Evolutionary conservation across 345 rosid genomes (phyloP).

Genomic region (Barbarea vulgaris): DNA sequence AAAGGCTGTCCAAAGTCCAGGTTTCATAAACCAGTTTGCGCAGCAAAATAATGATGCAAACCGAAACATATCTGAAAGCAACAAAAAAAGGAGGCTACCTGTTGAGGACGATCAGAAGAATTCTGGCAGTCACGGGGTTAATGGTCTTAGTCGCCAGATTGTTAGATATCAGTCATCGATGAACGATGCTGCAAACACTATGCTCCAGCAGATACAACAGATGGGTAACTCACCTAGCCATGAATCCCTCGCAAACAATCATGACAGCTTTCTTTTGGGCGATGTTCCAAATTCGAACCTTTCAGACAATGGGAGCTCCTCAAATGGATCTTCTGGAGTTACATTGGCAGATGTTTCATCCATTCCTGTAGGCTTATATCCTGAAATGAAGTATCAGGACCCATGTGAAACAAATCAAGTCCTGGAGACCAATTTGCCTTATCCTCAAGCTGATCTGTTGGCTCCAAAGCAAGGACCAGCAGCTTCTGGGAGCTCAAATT

Average conservation of each 20-base stretch:
- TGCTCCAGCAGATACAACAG: slow-evolving; percentile 69
- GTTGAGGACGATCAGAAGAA: slow-evolving; percentile 61
- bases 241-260: slow-evolving; percentile 45
- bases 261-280: slow-evolving; percentile 45
- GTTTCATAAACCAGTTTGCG: slow-evolving; percentile 73
- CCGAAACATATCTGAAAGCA: slow-evolving; percentile 58
- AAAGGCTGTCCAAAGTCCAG: slow-evolving; percentile 83
- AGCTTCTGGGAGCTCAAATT: slow-evolving; percentile 44
- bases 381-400: slow-evolving; percentile 16
- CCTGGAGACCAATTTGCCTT: slow-evolving; percentile 29
- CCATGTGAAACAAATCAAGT: slow-evolving; percentile 33
- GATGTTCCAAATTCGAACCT: slow-evolving; percentile 46
- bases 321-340: slow-evolving; percentile 48
- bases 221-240: slow-evolving; percentile 48
- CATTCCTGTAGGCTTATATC: slow-evolving; percentile 44
- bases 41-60: slow-evolving; percentile 55
- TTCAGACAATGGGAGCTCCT: slow-evolving; percentile 47
- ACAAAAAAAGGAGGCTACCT: slow-evolving; percentile 77
- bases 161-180: slow-evolving; percentile 70
- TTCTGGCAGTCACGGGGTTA: slow-evolving; percentile 40
- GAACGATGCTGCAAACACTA: slow-evolving; percentile 70
- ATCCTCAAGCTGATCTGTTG: slow-evolving; percentile 33
- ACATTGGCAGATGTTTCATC: slow-evolving; percentile 55
- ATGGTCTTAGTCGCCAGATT: slow-evolving; percentile 65
- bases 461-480: slow-evolving; percentile 35